Conservation (phyloP, 1,284 basidiomycete species). For the Leccinum angustisporum region DNA sequence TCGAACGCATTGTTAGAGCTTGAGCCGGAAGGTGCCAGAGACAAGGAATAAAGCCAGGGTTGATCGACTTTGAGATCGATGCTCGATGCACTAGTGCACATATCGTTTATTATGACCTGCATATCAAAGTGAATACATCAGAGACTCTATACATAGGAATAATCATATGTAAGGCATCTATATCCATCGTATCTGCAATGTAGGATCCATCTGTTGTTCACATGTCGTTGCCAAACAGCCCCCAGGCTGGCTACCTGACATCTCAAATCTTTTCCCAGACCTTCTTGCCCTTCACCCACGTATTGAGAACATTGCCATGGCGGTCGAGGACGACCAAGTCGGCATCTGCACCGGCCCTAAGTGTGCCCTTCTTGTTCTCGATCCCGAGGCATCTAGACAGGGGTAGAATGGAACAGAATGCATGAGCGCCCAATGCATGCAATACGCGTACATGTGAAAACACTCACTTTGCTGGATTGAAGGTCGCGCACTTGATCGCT, state of each 20-base stretch:
- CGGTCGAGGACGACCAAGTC: slow-evolving; percentile 77
- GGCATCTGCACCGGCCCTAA: slow-evolving; percentile 79
- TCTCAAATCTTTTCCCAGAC: slow-evolving; percentile 52
- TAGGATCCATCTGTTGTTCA: not conserved
- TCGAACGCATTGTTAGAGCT: not conserved
- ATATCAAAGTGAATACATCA: not conserved
- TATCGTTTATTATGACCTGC: not conserved
- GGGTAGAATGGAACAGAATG: too few species aligned
- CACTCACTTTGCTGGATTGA: slow-evolving; percentile 73
- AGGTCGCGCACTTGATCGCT: slow-evolving; percentile 83
- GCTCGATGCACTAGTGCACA: not conserved
- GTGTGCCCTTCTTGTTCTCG: slow-evolving; percentile 74
- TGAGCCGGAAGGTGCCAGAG: not conserved
- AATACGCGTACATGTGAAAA: not conserved
- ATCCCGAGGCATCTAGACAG: slow-evolving; percentile 69
- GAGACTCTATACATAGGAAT: not conserved
- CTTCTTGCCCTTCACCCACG: slow-evolving; percentile 79
- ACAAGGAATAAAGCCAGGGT: not conserved
- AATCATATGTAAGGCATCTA: not conserved
- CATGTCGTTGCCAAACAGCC: not conserved
- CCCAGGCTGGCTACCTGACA: not conserved
- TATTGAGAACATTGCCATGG: slow-evolving; percentile 67
- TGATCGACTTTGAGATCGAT: not conserved
- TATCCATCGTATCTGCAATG: not conserved
- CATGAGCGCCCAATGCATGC: not conserved